phyloP scores from a whole-genome alignment of 352 stramenopile species.

The Pythium utonaiense region DNA sequence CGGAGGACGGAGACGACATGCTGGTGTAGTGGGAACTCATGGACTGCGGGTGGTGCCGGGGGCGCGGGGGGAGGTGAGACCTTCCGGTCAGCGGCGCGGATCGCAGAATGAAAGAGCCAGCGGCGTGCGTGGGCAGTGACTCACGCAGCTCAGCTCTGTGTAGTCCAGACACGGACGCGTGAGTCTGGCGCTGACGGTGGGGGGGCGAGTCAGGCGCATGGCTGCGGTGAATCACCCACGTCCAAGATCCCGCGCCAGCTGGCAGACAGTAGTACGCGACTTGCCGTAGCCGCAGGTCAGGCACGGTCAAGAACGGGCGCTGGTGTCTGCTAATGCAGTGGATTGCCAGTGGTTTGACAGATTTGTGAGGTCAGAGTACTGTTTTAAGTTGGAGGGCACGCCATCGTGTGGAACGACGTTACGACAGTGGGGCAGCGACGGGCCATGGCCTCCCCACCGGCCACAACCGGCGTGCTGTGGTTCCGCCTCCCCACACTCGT shows the following conservation, averaged over 20 bases:
- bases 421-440: neutral
- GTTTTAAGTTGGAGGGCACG: no score
- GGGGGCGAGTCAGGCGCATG: no score
- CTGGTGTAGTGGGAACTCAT: slow-evolving; percentile 1
- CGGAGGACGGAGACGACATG: slow-evolving; percentile 4
- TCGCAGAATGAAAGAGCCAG: neutral
- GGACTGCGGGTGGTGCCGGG: no score
- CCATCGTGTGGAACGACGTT: neutral
- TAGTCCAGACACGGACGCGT: no score
- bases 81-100: no score
- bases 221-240: neutral
- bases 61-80: no score
- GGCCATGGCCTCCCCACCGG: neutral
- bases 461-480: no score
- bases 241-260: neutral
- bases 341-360: neutral
- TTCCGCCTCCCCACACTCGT: no score
- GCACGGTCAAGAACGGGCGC: neutral
- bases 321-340: neutral
- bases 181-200: no score
- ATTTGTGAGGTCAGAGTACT: neutral
- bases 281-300: slow-evolving; percentile 2
- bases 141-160: no score
- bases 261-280: neutral
- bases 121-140: neutral